A percentile compares a stretch with the other conserved stretches of the same genome.
Evolutionary conservation across 2,329 filamentous ascomycete species (phyloP).

Genomic region (Arachnopeziza araneosa): DNA sequence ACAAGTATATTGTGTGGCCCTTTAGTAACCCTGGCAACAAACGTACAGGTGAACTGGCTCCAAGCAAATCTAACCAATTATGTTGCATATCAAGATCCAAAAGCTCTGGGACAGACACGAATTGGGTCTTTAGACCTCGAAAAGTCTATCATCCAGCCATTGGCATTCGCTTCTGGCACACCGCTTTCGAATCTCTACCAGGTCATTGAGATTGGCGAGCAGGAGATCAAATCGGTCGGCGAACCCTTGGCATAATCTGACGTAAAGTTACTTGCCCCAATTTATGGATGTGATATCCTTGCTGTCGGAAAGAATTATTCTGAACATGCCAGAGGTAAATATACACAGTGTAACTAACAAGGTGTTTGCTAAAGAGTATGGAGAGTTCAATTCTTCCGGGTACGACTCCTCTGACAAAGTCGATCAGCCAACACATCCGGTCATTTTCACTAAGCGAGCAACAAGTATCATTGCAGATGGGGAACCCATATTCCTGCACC

Average conservation of each 20-base stretch:
- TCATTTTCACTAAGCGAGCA: constrained; percentile 49
- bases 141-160: constrained; percentile 35
- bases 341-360: too few species aligned
- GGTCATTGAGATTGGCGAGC: constrained; percentile 42
- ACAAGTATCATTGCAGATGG: constrained; percentile 37
- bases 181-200: constrained; percentile 43
- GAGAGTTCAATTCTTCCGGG: constrained; percentile 47
- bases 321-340: constrained; percentile 52
- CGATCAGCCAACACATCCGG: constrained; percentile 46
- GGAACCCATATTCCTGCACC: constrained; percentile 39
- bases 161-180: constrained; percentile 42
- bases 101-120: constrained; percentile 21
- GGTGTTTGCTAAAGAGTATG: too few species aligned
- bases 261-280: constrained; percentile 41
- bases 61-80: too few species aligned
- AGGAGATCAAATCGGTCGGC: constrained; percentile 33
- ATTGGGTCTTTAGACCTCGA: constrained; percentile 39
- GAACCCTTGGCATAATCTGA: constrained; percentile 31
- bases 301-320: constrained; percentile 53
- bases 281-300: constrained; percentile 46
- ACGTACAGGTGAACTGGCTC: too few species aligned
- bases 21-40: too few species aligned
- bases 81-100: constrained; percentile 29
- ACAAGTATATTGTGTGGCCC: too few species aligned
- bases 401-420: too few species aligned